phyloP scores from a whole-genome alignment of 2,329 filamentous ascomycete genomes.

The Canariomyces notabilis region DNA sequence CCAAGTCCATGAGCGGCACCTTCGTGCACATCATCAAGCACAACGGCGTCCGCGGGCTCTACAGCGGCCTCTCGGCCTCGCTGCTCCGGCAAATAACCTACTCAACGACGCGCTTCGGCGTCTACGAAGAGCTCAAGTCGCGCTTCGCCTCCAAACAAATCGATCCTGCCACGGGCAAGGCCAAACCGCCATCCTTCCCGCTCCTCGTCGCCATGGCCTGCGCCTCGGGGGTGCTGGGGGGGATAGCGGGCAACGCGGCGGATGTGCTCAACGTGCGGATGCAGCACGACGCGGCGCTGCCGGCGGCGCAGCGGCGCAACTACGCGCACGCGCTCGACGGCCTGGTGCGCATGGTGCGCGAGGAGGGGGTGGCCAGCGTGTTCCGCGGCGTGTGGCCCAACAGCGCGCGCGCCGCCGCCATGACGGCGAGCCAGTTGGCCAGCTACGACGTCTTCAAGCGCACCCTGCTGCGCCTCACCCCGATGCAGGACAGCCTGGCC shows the following conservation, averaged over 20 bases:
- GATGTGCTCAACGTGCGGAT: constrained; percentile 98
- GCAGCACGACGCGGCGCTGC: constrained; percentile 85
- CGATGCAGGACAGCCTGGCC: constrained; percentile 62
- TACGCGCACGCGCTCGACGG: constrained; percentile 89
- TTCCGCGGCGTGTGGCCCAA: constrained; percentile 87
- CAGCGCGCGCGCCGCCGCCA: constrained; percentile 72
- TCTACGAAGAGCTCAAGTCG: constrained; percentile 90
- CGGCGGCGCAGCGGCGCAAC: constrained; percentile 68
- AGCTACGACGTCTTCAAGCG: constrained; percentile 81
- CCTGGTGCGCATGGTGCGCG: constrained; percentile 75
- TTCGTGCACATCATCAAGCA: constrained; percentile 73
- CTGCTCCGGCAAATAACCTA: constrained; percentile 93
- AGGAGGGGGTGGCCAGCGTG: constrained; percentile 70
- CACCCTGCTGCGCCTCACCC: constrained; percentile 59
- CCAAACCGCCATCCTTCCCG: constrained; percentile 59
- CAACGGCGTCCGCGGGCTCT: constrained; percentile 75
- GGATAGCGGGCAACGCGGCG: constrained; percentile 86
- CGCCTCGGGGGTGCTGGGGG: constrained; percentile 79
- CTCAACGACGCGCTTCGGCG: constrained; percentile 90
- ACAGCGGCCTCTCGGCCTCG: constrained; percentile 87
- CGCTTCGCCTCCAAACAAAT: constrained; percentile 39
- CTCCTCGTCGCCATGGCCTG: constrained; percentile 79
- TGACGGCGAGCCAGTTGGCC: constrained; percentile 80
- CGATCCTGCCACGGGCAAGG: constrained; percentile 21
- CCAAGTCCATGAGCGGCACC: constrained; percentile 78